phyloP scores from a whole-genome alignment of 306 rosid genomes.

The Quercus aquifolioides region DNA sequence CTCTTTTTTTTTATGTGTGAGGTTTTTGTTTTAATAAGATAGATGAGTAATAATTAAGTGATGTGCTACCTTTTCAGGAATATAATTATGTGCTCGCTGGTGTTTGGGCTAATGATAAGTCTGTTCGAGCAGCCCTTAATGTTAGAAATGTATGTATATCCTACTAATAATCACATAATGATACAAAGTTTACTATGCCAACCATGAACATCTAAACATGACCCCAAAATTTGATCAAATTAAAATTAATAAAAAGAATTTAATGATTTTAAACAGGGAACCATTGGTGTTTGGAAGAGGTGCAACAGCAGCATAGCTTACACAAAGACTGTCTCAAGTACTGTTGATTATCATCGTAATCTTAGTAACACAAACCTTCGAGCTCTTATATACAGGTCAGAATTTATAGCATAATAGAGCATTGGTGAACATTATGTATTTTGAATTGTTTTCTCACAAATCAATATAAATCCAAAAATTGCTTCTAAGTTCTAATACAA shows the following conservation, averaged over 20 bases:
- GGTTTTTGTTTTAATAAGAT: neutral
- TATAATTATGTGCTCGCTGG: slow-evolving; percentile 17
- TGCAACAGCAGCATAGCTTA: slow-evolving; percentile 30
- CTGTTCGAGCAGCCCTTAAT: slow-evolving; percentile 20
- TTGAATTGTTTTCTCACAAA: neutral
- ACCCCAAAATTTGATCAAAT: neutral
- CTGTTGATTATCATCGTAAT: slow-evolving; percentile 18
- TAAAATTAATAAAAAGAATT: neutral
- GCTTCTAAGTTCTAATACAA: neutral
- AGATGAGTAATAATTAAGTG: neutral
- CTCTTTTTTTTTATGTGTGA: neutral
- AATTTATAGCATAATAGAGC: neutral
- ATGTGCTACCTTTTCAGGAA: neutral
- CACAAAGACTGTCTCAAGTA: slow-evolving; percentile 21
- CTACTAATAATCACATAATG: neutral
- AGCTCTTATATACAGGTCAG: slow-evolving; percentile 27
- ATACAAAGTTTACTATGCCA: neutral
- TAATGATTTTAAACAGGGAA: slow-evolving; percentile 6
- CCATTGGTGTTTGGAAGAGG: slow-evolving; percentile 25
- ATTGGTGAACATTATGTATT: neutral
- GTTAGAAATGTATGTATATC: slow-evolving; percentile 10
- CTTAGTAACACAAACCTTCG: slow-evolving; percentile 20
- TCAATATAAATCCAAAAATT: neutral
- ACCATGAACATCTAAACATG: neutral
- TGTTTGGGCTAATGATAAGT: slow-evolving; percentile 21